A percentile compares a stretch with the other conserved stretches of the same genome.
These are phyloP conservation scores for Russula foetens DNA, from an alignment of 768 basidiomycete species.

Conservation along the genomic window DNA sequence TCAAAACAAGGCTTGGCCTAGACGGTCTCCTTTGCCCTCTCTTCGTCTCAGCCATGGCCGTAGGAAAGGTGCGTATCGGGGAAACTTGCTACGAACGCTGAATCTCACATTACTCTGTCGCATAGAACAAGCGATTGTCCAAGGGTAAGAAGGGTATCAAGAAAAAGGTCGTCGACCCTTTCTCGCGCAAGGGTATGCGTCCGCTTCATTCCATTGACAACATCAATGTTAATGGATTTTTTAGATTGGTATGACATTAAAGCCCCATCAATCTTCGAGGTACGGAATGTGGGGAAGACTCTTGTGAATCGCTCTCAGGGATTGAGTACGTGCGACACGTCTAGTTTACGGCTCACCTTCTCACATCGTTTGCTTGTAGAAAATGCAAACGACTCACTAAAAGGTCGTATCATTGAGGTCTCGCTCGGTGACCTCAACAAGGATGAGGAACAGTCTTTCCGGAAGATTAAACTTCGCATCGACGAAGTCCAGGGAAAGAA, in stretches of 20 bases:
- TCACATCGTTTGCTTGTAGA: slow-evolving; percentile 40
- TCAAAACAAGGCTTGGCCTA: slow-evolving; percentile 42
- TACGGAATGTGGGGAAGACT: slow-evolving; percentile 95
- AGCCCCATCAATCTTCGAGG: slow-evolving; percentile 96
- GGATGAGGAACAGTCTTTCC: slow-evolving; percentile 99
- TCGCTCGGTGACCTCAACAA: slow-evolving; percentile 98
- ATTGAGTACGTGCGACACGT: slow-evolving; percentile 62
- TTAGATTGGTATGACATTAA: slow-evolving; percentile 99
- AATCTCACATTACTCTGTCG: neutral
- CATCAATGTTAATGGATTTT: neutral
- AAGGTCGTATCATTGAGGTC: slow-evolving; percentile 92
- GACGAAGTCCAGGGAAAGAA: slow-evolving; percentile 98
- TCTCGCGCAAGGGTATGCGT: slow-evolving; percentile 90
- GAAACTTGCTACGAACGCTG: neutral
- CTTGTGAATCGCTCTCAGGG: slow-evolving; percentile 97
- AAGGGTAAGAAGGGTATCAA: slow-evolving; percentile 99
- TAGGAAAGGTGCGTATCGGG: slow-evolving; percentile 65
- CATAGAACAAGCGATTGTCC: slow-evolving; percentile 92
- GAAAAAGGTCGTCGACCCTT: slow-evolving; percentile 99
- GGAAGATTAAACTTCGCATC: slow-evolving; percentile 97
- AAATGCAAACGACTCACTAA: slow-evolving; percentile 97
- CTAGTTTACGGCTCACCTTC: slow-evolving; percentile 3
- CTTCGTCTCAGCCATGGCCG: slow-evolving; percentile 57
- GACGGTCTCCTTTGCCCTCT: slow-evolving; percentile 36
- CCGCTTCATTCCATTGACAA: neutral